Conservation (phyloP, 192 early-diverging fungal genomes). For the Funneliformis geosporum region DNA sequence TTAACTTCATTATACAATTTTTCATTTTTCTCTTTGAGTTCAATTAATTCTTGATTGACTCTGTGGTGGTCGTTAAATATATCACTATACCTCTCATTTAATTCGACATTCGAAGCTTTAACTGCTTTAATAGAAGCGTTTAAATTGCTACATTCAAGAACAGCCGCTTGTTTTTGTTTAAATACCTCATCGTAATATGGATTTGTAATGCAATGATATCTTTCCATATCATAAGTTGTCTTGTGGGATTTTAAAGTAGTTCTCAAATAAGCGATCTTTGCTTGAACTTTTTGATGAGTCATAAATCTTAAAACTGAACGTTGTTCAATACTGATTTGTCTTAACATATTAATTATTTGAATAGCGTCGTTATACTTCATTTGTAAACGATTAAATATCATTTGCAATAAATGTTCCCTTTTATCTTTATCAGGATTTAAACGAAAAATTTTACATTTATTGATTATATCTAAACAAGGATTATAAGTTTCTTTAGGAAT, state of each 20-base stretch:
- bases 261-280: background rate
- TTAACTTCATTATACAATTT: too few species aligned
- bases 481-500: background rate
- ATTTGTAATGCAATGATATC: background rate
- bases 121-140: background rate
- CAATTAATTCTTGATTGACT: background rate
- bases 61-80: background rate
- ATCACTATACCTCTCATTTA: background rate
- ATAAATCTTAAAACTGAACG: background rate
- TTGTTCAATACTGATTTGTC: background rate
- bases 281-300: slow-evolving; percentile 5
- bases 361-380: background rate
- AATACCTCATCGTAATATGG: background rate
- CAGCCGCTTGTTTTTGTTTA: background rate
- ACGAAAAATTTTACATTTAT: background rate
- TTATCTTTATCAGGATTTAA: background rate
- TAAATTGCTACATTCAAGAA: background rate
- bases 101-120: background rate
- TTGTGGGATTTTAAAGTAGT: background rate
- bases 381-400: background rate
- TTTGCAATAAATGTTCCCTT: background rate
- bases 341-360: background rate
- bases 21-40: background rate
- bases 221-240: background rate
- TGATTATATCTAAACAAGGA: background rate